phyloP scores from a whole-genome alignment of 495 filamentous ascomycete genomes.

The Hypoxylon fragiforme region DNA sequence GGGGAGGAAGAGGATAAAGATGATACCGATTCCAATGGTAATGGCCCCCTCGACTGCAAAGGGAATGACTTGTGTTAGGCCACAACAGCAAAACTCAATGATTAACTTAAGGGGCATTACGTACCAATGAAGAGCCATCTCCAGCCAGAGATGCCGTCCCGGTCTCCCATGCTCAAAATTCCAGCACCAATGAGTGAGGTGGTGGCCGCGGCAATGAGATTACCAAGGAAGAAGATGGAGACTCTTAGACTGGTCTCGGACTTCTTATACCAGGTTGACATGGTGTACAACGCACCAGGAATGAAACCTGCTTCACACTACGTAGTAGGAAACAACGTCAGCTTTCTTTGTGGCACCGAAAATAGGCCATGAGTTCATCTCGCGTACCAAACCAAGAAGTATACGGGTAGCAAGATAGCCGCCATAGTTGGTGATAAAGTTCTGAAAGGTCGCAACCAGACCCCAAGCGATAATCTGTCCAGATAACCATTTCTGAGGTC shows the following conservation, averaged over 20 bases:
- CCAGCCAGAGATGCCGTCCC: conserved; percentile 58
- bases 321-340: background rate
- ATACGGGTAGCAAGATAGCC: conserved; percentile 57
- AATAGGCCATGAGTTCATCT: background rate
- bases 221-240: conserved; percentile 59
- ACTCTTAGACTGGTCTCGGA: conserved; percentile 59
- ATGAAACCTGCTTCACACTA: conserved; percentile 62
- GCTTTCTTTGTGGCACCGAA: background rate
- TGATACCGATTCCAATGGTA: conserved; percentile 53
- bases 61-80: conserved; percentile 13
- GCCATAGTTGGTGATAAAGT: conserved; percentile 56
- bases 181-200: conserved; percentile 57
- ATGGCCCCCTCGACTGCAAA: conserved; percentile 53
- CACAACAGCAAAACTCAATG: background rate
- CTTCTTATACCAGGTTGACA: conserved; percentile 63
- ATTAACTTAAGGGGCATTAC: background rate
- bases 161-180: conserved; percentile 54
- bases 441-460: conserved; percentile 60
- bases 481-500: conserved; percentile 58
- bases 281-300: conserved; percentile 60
- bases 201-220: conserved; percentile 54
- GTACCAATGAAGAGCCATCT: conserved; percentile 63
- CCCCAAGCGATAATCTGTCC: conserved; percentile 63
- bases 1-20: conserved; percentile 56
- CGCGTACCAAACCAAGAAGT: conserved; percentile 51